Conservation (phyloP, 2,329 filamentous ascomycete species). For the Phialophora expanda region DNA sequence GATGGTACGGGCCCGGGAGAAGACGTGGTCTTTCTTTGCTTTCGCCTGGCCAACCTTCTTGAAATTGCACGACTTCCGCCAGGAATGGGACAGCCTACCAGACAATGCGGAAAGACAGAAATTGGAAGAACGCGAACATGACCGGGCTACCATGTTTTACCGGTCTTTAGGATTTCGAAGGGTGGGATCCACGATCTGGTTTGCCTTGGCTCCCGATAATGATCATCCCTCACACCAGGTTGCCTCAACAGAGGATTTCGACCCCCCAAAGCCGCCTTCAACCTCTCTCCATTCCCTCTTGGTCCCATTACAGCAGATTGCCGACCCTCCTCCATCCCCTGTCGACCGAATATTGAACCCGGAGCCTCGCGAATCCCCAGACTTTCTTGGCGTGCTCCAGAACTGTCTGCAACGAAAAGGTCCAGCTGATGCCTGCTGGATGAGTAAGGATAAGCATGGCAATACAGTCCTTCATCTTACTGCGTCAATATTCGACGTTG, state of each 20-base stretch:
- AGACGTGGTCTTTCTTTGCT: conserved; percentile 40
- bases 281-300: conserved; percentile 24
- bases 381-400: conserved; percentile 21
- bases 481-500: conserved; percentile 39
- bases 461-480: conserved; percentile 42
- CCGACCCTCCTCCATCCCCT: conserved; percentile 8
- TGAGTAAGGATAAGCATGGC: conserved; percentile 30
- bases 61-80: conserved; percentile 34
- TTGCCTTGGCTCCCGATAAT: conserved; percentile 41
- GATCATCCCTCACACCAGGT: conserved; percentile 40
- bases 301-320: conserved; percentile 28
- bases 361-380: conserved; percentile 17
- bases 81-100: conserved; percentile 27
- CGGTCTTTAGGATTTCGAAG: conserved; percentile 44
- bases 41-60: conserved; percentile 37
- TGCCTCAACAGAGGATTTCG: conserved; percentile 35
- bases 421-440: conserved; percentile 27
- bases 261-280: conserved; percentile 31
- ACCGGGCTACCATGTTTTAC: conserved; percentile 39
- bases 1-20: conserved; percentile 40
- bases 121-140: conserved; percentile 27
- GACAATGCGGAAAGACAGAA: conserved; percentile 27
- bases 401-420: conserved; percentile 26
- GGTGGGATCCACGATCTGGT: conserved; percentile 44
- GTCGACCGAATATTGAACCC: conserved; percentile 17